phyloP scores from a whole-genome alignment of 352 stramenopile genomes.

The Pythium diclinum region DNA sequence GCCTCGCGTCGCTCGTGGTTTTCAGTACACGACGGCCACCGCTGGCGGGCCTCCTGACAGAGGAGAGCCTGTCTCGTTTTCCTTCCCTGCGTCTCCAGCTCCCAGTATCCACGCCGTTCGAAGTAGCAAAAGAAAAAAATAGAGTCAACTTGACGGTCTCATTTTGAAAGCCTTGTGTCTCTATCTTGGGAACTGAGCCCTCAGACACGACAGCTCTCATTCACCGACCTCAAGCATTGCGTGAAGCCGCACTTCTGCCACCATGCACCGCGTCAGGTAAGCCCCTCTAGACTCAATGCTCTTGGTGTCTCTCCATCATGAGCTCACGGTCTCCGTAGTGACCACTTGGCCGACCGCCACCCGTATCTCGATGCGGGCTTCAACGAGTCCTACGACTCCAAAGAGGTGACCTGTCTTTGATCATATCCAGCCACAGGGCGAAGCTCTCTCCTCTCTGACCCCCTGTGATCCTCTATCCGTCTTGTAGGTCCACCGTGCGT shows the following conservation, averaged over 20 bases:
- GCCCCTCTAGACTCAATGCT: background rate
- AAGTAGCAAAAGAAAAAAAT: background rate
- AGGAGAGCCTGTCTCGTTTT: conserved; percentile 2
- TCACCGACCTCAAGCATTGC: background rate
- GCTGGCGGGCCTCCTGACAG: background rate
- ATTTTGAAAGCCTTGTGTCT: background rate
- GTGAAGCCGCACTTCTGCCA: background rate
- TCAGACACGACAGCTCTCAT: background rate
- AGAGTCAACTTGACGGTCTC: background rate
- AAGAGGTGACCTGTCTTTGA: conserved; percentile 30
- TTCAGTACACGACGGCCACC: background rate
- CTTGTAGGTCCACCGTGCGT: conserved; percentile 52
- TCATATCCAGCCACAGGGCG: too few species aligned
- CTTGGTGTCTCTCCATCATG: background rate
- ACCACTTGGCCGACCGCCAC: conserved; percentile 59
- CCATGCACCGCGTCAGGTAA: conserved; percentile 64
- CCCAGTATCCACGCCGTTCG: background rate
- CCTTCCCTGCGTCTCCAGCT: background rate
- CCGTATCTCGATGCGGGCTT: conserved; percentile 57
- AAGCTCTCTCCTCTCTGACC: too few species aligned
- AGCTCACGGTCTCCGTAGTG: conserved; percentile 27
- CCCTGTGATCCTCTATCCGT: background rate
- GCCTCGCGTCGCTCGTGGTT: background rate
- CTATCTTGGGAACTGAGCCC: background rate
- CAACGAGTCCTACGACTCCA: conserved; percentile 50